These are phyloP conservation scores for Loxodes magnus DNA, from an alignment of 73 alveolate species.

Conservation along the genomic window DNA sequence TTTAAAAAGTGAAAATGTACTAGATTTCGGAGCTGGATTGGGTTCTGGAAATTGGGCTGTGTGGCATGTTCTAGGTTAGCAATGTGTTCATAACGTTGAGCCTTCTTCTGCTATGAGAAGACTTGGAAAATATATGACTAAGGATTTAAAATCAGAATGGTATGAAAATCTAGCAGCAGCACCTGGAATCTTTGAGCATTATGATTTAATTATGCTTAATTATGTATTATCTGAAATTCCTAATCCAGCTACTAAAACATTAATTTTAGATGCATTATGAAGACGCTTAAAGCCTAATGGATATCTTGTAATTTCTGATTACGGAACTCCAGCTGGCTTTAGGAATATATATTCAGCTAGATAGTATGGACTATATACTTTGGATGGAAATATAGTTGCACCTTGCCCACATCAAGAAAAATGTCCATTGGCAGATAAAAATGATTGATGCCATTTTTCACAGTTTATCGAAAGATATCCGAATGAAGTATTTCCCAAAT, in stretches of 20 bases:
- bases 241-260: constrained; percentile 20
- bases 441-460: constrained; percentile 56
- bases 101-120: constrained; percentile 48
- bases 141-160: constrained; percentile 31
- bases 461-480: constrained; percentile 23
- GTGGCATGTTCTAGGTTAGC: constrained; percentile 6
- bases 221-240: constrained; percentile 43
- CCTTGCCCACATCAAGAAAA: constrained; percentile 62
- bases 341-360: constrained; percentile 19
- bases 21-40: constrained; percentile 68
- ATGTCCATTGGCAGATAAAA: constrained; percentile 58
- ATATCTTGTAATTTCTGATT: constrained; percentile 32
- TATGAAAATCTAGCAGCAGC: constrained; percentile 20
- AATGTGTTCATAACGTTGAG: constrained; percentile 23
- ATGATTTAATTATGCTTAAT: constrained; percentile 40
- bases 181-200: constrained; percentile 38
- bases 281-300: constrained; percentile 30
- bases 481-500: constrained; percentile 34
- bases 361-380: constrained; percentile 2
- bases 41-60: constrained; percentile 59
- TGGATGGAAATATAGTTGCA: constrained; percentile 47
- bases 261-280: constrained; percentile 45
- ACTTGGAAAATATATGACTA: constrained; percentile 39
- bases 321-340: constrained; percentile 61
- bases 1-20: constrained; percentile 21